A percentile compares a stretch with the other conserved stretches of the same genome.
These are phyloP conservation scores for Microdochium paspali DNA, from an alignment of 2,329 filamentous ascomycete genomes.

Conservation along the genomic window DNA sequence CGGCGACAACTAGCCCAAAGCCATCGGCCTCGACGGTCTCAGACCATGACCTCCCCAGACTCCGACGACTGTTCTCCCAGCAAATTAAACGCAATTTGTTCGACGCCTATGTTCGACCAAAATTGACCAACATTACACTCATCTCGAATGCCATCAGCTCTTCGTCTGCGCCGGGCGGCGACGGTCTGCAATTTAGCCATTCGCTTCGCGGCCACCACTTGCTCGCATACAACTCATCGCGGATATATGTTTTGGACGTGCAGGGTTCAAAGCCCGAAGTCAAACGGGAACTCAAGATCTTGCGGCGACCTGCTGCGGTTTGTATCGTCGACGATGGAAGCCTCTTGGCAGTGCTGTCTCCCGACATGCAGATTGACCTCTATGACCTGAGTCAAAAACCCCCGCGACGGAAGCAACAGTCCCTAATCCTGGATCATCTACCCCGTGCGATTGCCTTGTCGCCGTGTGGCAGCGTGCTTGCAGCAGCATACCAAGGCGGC, in stretches of 20 bases:
- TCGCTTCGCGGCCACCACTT: slow-evolving; percentile 67
- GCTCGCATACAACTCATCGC: slow-evolving; percentile 75
- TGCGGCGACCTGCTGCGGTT: slow-evolving; percentile 64
- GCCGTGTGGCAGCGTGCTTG: slow-evolving; percentile 71
- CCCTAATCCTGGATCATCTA: slow-evolving; percentile 67
- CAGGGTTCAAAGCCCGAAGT: slow-evolving; percentile 50
- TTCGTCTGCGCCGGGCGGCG: slow-evolving; percentile 71
- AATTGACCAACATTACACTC: slow-evolving; percentile 63
- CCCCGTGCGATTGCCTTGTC: slow-evolving; percentile 73
- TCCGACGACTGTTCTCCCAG: slow-evolving; percentile 57
- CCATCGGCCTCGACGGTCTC: slow-evolving; percentile 21
- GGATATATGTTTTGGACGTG: slow-evolving; percentile 71
- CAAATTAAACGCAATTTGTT: slow-evolving; percentile 73
- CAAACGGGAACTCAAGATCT: slow-evolving; percentile 69
- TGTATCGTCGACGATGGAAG: slow-evolving; percentile 73
- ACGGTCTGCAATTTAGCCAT: slow-evolving; percentile 76
- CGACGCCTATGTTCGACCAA: slow-evolving; percentile 63
- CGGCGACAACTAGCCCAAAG: slow-evolving; percentile 46
- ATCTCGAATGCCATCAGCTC: slow-evolving; percentile 79
- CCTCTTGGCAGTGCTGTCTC: slow-evolving; percentile 69
- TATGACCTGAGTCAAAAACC: slow-evolving; percentile 60
- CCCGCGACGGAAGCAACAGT: slow-evolving; percentile 62
- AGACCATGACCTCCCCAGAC: slow-evolving; percentile 42
- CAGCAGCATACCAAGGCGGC: slow-evolving; percentile 78
- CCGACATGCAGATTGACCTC: slow-evolving; percentile 76